These are phyloP conservation scores for Ganoderma multipileum DNA, from an alignment of 1,284 basidiomycete species.

Conservation along the genomic window DNA sequence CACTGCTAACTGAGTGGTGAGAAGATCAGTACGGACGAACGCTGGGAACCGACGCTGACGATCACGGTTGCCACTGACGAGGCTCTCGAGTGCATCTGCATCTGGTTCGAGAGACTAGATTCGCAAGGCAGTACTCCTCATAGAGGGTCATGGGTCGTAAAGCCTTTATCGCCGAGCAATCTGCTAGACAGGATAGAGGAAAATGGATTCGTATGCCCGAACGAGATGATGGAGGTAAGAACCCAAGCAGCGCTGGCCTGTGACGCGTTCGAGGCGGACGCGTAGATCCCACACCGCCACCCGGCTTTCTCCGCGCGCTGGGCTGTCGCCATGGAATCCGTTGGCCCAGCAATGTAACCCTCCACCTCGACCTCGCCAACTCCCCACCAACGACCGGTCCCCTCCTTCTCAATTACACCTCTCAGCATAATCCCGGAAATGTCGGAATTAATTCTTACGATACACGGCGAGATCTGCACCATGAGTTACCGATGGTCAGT, in stretches of 20 bases:
- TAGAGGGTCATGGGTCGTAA: background rate
- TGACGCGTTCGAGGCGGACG: background rate
- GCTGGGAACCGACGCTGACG: background rate
- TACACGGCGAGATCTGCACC: background rate
- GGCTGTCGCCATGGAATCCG: background rate
- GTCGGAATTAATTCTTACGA: background rate
- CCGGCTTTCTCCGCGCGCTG: background rate
- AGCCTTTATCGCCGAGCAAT: background rate
- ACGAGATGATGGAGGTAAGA: background rate
- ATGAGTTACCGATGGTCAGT: background rate
- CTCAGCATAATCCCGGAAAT: background rate
- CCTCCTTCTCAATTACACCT: background rate
- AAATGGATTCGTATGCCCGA: background rate
- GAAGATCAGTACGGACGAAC: background rate
- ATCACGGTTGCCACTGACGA: background rate
- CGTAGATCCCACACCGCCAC: slow-evolving; percentile 1
- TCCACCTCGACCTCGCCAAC: background rate
- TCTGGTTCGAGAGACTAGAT: background rate
- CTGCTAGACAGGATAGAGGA: background rate
- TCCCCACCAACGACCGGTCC: background rate
- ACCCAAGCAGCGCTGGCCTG: background rate
- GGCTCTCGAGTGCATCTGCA: background rate
- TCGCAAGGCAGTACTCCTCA: background rate
- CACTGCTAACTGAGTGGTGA: background rate
- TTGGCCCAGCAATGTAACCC: background rate